phyloP scores from a whole-genome alignment of 1,284 basidiomycete species.

The Heterobasidion annosum region DNA sequence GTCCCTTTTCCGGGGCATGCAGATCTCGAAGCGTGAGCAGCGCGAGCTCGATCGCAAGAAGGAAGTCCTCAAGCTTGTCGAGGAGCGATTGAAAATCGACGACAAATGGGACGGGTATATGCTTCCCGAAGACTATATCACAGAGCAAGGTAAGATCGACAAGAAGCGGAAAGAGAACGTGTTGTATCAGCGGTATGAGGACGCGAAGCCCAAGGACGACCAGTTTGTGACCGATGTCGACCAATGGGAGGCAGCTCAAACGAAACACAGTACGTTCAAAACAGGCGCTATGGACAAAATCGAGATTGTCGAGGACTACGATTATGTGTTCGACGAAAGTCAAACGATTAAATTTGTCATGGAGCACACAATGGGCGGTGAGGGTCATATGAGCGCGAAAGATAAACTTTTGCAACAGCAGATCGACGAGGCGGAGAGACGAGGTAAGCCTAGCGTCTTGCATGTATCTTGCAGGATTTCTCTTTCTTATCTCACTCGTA shows the following conservation, averaged over 20 bases:
- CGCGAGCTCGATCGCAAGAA: conserved; percentile 87
- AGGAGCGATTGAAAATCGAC: conserved; percentile 89
- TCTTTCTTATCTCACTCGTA: conserved; percentile 2
- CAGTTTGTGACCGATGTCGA: conserved; percentile 95
- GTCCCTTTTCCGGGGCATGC: conserved; percentile 81
- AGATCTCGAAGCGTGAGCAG: conserved; percentile 78
- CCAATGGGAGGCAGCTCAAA: conserved; percentile 92
- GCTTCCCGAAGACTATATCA: conserved; percentile 95
- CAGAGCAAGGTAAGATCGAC: conserved; percentile 98
- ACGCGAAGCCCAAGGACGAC: conserved; percentile 81
- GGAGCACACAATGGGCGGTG: conserved; percentile 70
- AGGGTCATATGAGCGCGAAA: conserved; percentile 69
- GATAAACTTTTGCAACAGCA: conserved; percentile 82
- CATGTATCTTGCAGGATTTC: not conserved
- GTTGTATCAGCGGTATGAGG: conserved; percentile 91
- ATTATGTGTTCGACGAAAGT: conserved; percentile 97
- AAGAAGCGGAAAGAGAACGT: conserved; percentile 93
- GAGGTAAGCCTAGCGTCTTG: conserved; percentile 45
- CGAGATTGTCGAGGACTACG: conserved; percentile 78
- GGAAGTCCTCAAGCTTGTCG: conserved; percentile 85
- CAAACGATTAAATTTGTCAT: conserved; percentile 96
- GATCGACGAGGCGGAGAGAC: conserved; percentile 87
- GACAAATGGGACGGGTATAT: conserved; percentile 93
- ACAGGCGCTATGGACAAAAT: conserved; percentile 86
- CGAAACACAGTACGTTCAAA: conserved; percentile 81